Base-by-base conservation (phyloP, 768 basidiomycete genomes). In the Amylocystis lapponica region DNA sequence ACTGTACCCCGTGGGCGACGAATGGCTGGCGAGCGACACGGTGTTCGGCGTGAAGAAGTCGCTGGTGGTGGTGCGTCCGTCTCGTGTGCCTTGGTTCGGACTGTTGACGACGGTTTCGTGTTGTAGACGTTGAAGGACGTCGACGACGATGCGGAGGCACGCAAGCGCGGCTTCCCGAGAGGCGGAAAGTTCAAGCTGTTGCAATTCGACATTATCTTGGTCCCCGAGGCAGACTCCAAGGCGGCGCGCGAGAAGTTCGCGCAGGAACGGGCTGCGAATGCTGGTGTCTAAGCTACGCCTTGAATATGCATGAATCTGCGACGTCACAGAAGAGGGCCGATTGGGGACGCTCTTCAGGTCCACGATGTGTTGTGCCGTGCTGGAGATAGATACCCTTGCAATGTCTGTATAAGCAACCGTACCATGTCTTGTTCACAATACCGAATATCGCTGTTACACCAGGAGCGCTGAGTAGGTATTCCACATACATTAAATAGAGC, bases 31-130 rank as follows among this genome's bases (percentile, higher is more conserved):
- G 5, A 86, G 79, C 46, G 89, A 92, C 56, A 71, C 76, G 10
- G 86, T 91, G 3, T 90, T 91, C 61, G 88, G 90, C 9, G 88
- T 86, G 19, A 87, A 87, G 62, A 73, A 75, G 36, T 86, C 83
- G 5, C 68, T 93, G 21, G 72, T 90, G 16, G 76, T 88, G 50
- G 87, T 89, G 62, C 39, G 78, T 69, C 27, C 30, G 9, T 9
- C 16, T 14, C 16, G 26, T 3, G 40, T 20, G 35, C 30, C 12
- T 4, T 27, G 23, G 19, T n/a, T 22, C 16, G 34, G 19, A 37
- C 27, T 7, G 32, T 26, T 11, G 17, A 26, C 34, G 27, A 46
- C 39, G 37, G 7, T 25, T 6, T 19, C 26, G 1, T 30, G 35
- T 25, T 44, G 22, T 55, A 83, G 82, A 70, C 71, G 34, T 63